Percentiles rank a stretch among this genome's conserved stretches.
Conservation (phyloP, 352 stramenopile genomes). For the Thalassiosira exigua region DNA sequence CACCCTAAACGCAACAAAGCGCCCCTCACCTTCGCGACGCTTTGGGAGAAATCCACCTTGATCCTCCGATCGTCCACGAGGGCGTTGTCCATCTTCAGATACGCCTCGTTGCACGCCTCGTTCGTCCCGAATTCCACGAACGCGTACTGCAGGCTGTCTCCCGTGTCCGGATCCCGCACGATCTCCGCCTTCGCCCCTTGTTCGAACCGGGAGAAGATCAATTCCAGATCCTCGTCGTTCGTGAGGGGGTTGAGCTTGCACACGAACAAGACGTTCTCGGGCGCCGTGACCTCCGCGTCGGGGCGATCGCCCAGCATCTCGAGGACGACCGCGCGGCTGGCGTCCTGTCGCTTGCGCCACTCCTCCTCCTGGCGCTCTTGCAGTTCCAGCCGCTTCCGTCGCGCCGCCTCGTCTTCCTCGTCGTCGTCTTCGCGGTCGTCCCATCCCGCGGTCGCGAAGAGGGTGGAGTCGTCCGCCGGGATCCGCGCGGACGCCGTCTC, state of each 20-base stretch:
- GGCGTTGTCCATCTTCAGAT: background rate
- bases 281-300: slow-evolving; percentile 95
- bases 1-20: no score
- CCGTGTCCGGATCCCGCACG: slow-evolving; percentile 97
- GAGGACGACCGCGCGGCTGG: slow-evolving; percentile 94
- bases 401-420: slow-evolving; percentile 59
- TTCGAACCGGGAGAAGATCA: slow-evolving; percentile 86
- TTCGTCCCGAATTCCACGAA: slow-evolving; percentile 94
- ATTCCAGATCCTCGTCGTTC: slow-evolving; percentile 85
- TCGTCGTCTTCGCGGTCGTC: slow-evolving; percentile 61
- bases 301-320: slow-evolving; percentile 99
- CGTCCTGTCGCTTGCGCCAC: slow-evolving; percentile 90
- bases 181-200: slow-evolving; percentile 88
- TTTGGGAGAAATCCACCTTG: background rate
- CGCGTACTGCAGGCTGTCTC: slow-evolving; percentile 97
- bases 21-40: no score
- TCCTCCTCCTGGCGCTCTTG: slow-evolving; percentile 91
- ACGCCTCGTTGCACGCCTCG: background rate
- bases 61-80: background rate
- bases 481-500: slow-evolving; percentile 92
- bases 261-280: slow-evolving; percentile 99
- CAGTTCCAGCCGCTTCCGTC: slow-evolving; percentile 70
- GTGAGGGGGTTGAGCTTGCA: slow-evolving; percentile 90
- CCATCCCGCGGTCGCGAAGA: slow-evolving; percentile 56
- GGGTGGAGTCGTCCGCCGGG: slow-evolving; percentile 88